Evolutionary conservation across 108 stramenopile genomes (phyloP).

Genomic region (Nannochloropsis gaditana): DNA sequence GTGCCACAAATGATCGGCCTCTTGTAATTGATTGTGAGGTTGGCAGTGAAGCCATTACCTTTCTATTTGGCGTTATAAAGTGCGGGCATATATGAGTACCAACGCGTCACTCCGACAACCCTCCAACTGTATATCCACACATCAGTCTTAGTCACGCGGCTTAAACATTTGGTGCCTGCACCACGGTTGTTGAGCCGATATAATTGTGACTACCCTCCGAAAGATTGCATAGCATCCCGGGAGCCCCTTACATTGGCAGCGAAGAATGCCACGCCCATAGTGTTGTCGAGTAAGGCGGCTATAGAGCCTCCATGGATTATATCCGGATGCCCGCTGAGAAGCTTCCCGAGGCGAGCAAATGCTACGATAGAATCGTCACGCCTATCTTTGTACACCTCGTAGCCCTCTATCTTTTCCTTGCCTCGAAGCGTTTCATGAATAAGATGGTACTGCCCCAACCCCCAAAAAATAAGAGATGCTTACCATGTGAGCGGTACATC

Average conservation of each 20-base stretch:
- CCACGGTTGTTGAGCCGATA: too few species aligned
- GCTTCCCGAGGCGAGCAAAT: conserved; percentile 4
- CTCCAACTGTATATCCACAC: too few species aligned
- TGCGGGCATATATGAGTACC: too few species aligned
- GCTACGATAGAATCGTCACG: background rate
- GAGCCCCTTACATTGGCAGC: background rate
- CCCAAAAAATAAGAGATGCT: background rate
- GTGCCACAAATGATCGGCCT: conserved; percentile 3
- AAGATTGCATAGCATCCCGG: too few species aligned
- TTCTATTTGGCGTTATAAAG: background rate
- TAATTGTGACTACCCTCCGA: too few species aligned
- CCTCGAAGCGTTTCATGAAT: conserved; percentile 12
- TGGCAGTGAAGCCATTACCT: background rate
- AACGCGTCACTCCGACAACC: too few species aligned
- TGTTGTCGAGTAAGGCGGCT: background rate
- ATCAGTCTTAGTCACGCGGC: too few species aligned
- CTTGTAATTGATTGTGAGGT: conserved; percentile 12
- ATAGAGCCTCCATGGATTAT: conserved; percentile 10
- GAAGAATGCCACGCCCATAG: conserved; percentile 3
- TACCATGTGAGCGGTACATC: too few species aligned
- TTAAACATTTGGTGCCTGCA: too few species aligned
- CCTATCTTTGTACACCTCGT: conserved; percentile 4
- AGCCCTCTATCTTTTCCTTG: background rate
- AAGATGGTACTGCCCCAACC: background rate
- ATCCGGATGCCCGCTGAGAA: background rate